Evolutionary conservation across 2,329 filamentous ascomycete genomes (phyloP).

Genomic region (Diaporthe citriasiana): DNA sequence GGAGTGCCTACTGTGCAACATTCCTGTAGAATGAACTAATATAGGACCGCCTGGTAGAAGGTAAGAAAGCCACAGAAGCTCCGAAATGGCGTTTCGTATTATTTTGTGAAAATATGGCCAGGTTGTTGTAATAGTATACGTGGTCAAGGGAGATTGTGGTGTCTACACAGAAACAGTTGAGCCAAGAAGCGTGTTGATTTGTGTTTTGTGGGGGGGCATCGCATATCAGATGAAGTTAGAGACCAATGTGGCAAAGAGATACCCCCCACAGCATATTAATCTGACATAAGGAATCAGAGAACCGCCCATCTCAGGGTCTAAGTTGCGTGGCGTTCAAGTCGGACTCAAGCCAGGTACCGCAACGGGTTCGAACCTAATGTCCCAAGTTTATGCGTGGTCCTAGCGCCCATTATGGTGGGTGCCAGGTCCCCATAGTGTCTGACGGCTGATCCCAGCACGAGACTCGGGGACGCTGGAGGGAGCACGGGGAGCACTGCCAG

Average conservation of each 20-base stretch:
- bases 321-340: slow-evolving; percentile 14
- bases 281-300: background rate
- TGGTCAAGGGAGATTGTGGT: background rate
- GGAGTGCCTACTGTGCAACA: background rate
- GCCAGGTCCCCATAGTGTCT: slow-evolving; percentile 32
- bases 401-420: slow-evolving; percentile 29
- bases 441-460: slow-evolving; percentile 24
- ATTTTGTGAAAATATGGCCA: background rate
- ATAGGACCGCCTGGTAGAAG: background rate
- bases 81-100: background rate
- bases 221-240: slow-evolving; percentile 28
- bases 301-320: slow-evolving; percentile 18
- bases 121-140: background rate
- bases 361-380: slow-evolving; percentile 16
- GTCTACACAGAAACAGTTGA: background rate
- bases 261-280: background rate
- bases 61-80: background rate
- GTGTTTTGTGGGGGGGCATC: slow-evolving; percentile 1
- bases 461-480: slow-evolving; percentile 9
- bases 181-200: slow-evolving; percentile 9
- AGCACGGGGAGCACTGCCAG: background rate
- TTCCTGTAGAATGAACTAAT: background rate
- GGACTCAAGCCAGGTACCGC: slow-evolving; percentile 10
- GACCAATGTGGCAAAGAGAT: slow-evolving; percentile 5
- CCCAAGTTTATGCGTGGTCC: slow-evolving; percentile 27